Percentiles rank a stretch among this genome's conserved stretches.
Conservation (phyloP, 441 rosid species). For the Erysimum cheiri region DNA sequence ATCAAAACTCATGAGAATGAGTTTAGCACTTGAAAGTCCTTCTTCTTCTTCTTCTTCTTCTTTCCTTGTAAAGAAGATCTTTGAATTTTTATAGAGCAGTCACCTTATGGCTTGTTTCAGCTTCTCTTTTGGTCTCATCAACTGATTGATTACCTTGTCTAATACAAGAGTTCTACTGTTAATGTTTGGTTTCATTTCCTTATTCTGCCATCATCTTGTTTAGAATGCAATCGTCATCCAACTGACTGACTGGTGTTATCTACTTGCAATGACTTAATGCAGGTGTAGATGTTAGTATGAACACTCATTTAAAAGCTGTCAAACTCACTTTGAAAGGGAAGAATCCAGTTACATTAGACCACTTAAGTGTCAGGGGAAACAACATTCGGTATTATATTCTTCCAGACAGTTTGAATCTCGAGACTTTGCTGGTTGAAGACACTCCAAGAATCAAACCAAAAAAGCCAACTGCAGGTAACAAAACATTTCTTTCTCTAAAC, state of each 20-base stretch:
- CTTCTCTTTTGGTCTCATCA: slow-evolving; percentile 8
- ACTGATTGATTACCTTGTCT: slow-evolving; percentile 12
- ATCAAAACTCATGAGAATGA: background rate
- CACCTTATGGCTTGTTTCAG: background rate
- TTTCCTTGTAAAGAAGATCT: background rate
- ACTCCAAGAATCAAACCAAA: slow-evolving; percentile 92
- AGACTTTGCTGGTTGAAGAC: slow-evolving; percentile 93
- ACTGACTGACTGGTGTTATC: slow-evolving; percentile 21
- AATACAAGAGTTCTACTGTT: background rate
- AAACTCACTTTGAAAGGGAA: slow-evolving; percentile 92
- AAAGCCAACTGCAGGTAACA: slow-evolving; percentile 90
- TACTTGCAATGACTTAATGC: slow-evolving; percentile 21
- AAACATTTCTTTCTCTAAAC: slow-evolving; percentile 11
- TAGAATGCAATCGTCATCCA: slow-evolving; percentile 5
- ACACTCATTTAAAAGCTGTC: slow-evolving; percentile 92
- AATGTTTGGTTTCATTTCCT: slow-evolving; percentile 5
- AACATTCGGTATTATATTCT: slow-evolving; percentile 95
- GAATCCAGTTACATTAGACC: slow-evolving; percentile 89
- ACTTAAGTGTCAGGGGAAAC: slow-evolving; percentile 95
- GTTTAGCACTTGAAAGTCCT: background rate
- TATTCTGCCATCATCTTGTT: background rate
- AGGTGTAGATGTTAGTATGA: slow-evolving; percentile 98
- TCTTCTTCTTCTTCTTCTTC: background rate
- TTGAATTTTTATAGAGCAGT: background rate
- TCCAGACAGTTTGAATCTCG: slow-evolving; percentile 97